A percentile compares a stretch with the other conserved stretches of the same genome.
These are phyloP conservation scores for Melampsora larici-populina DNA, from an alignment of 1,284 basidiomycete species.

Conservation along the genomic window DNA sequence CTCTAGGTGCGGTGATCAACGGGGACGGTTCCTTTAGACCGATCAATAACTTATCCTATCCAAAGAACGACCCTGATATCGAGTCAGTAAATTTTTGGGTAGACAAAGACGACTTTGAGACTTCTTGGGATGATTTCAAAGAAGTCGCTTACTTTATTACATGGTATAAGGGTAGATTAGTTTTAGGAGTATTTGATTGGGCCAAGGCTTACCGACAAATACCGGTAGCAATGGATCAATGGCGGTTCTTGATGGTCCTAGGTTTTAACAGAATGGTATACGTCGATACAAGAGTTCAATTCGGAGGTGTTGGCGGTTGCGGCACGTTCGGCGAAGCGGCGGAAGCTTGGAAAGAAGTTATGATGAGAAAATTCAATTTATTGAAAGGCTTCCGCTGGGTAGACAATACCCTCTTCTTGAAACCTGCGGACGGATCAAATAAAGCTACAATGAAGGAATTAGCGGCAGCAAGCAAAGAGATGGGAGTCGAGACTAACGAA, in stretches of 20 bases:
- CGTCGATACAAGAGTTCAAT: background rate
- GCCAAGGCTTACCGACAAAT: too few relatives aligned
- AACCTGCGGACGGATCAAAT: too few relatives aligned
- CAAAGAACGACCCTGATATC: background rate
- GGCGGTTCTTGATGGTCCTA: background rate
- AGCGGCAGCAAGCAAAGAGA: background rate
- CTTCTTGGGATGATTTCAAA: slow-evolving; percentile 14
- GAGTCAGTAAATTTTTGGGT: slow-evolving; percentile 5
- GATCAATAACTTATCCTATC: slow-evolving; percentile 11
- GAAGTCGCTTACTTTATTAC: background rate
- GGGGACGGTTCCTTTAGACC: slow-evolving; percentile 9
- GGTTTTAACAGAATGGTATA: background rate
- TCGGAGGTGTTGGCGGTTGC: background rate
- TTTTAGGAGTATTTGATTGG: too few relatives aligned
- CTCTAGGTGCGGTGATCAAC: slow-evolving; percentile 9
- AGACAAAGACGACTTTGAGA: too few relatives aligned
- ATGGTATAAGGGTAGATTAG: too few relatives aligned
- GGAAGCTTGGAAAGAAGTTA: slow-evolving; percentile 5
- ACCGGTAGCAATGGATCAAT: background rate
- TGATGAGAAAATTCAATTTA: background rate
- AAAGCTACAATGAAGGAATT: background rate
- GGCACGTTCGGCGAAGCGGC: slow-evolving; percentile 5
- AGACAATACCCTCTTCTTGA: background rate
- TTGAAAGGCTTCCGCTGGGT: slow-evolving; percentile 8
- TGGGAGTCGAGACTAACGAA: background rate